A percentile compares a stretch with the other conserved stretches of the same genome.
Conservation (phyloP, 164 flowering plant species). For the Kingdonia uniflora region DNA sequence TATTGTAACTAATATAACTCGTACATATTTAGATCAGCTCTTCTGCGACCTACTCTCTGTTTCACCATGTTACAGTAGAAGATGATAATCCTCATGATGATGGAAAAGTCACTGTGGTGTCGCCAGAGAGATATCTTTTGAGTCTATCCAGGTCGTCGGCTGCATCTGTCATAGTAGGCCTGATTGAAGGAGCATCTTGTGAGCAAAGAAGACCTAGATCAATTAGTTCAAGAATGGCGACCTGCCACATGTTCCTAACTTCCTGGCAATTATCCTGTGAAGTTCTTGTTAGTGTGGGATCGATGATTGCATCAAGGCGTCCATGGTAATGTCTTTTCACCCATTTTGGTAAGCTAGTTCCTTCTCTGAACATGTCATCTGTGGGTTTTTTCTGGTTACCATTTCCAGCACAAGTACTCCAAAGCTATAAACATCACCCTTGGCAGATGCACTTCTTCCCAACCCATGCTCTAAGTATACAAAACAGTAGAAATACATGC, state of each 20-base stretch:
- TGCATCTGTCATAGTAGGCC: slow-evolving; percentile 24
- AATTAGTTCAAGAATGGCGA: slow-evolving; percentile 13
- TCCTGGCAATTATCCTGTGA: slow-evolving; percentile 11
- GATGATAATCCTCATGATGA: slow-evolving; percentile 19
- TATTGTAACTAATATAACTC: too few species aligned
- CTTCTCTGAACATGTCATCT: slow-evolving; percentile 17
- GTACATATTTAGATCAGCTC: too few species aligned
- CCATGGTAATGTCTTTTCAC: slow-evolving; percentile 19
- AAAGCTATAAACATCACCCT: slow-evolving; percentile 29
- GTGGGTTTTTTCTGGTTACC: slow-evolving; percentile 23
- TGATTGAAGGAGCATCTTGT: slow-evolving; percentile 21
- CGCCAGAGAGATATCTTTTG: slow-evolving; percentile 20
- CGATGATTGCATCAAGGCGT: slow-evolving; percentile 14
- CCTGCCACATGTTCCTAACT: slow-evolving; percentile 16
- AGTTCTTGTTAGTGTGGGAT: slow-evolving; percentile 12
- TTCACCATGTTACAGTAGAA: slow-evolving; percentile 8
- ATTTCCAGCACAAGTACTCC: slow-evolving; percentile 22
- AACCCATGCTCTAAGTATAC: slow-evolving; percentile 21
- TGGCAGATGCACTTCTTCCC: slow-evolving; percentile 21
- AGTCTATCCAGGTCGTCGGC: slow-evolving; percentile 26
- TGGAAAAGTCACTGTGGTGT: slow-evolving; percentile 18
- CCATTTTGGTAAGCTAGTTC: slow-evolving; percentile 19
- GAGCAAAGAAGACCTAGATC: slow-evolving; percentile 28
- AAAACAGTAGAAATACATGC: neutral
- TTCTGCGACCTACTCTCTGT: neutral